Conservation (phyloP, 2,329 filamentous ascomycete species). For the Talaromyces albobiverticillius region DNA sequence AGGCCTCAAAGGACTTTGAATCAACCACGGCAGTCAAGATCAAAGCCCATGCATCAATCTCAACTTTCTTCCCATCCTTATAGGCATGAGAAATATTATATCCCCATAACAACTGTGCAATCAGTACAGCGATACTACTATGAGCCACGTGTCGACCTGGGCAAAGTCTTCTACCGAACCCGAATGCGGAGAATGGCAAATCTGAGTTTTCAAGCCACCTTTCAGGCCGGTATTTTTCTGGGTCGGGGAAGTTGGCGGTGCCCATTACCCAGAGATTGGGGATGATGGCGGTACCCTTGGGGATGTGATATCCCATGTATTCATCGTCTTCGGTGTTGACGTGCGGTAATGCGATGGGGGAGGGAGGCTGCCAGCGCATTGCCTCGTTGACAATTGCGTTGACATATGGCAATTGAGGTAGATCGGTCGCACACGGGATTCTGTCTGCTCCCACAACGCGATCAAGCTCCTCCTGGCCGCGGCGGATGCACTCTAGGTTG, state of each 20-base stretch:
- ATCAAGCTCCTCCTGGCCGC: slow-evolving; percentile 34
- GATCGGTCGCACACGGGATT: slow-evolving; percentile 28
- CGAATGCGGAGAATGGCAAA: slow-evolving; percentile 56
- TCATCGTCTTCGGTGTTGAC: slow-evolving; percentile 53
- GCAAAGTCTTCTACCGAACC: slow-evolving; percentile 53
- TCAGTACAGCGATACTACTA: slow-evolving; percentile 51
- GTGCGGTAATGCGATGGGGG: slow-evolving; percentile 45
- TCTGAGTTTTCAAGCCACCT: slow-evolving; percentile 42
- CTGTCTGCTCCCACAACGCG: slow-evolving; percentile 25
- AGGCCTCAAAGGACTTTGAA: not conserved
- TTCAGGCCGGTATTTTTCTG: slow-evolving; percentile 28
- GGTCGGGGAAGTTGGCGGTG: slow-evolving; percentile 29
- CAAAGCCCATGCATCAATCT: not conserved
- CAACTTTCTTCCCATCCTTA: not conserved
- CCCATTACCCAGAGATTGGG: not conserved
- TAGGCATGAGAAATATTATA: slow-evolving; percentile 23
- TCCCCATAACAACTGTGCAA: slow-evolving; percentile 54
- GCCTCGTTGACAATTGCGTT: slow-evolving; percentile 28
- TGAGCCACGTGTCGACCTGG: slow-evolving; percentile 31
- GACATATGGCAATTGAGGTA: slow-evolving; percentile 26
- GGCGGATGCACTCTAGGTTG: slow-evolving; percentile 34
- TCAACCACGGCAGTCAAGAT: not conserved
- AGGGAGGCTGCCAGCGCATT: slow-evolving; percentile 36
- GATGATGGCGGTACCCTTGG: slow-evolving; percentile 47
- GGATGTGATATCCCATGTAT: slow-evolving; percentile 57